Percentiles rank a stretch among this genome's conserved stretches.
These are phyloP conservation scores for Teratosphaeria epicoccoides DNA, from an alignment of 2,329 filamentous ascomycete species.

Conservation along the genomic window DNA sequence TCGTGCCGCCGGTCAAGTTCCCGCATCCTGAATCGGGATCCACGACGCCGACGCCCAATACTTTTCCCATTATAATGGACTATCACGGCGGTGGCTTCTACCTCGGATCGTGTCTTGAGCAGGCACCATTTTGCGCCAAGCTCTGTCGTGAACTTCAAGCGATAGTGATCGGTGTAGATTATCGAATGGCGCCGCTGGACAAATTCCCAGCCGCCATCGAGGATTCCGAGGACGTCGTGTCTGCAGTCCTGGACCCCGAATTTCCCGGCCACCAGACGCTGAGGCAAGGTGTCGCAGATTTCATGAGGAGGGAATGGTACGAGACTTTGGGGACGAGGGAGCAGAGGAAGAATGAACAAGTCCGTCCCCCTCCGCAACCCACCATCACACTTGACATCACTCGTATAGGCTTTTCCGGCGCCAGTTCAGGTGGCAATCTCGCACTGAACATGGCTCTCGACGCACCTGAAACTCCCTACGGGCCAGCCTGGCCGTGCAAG, in stretches of 20 bases:
- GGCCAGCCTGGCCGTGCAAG: conserved; percentile 28
- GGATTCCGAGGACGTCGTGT: conserved; percentile 38
- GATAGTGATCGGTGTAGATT: conserved; percentile 38
- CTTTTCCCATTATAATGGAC: conserved; percentile 31
- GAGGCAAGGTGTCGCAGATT: conserved; percentile 22
- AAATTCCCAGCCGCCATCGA: conserved; percentile 39
- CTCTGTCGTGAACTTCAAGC: conserved; percentile 33
- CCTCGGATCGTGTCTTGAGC: conserved; percentile 33
- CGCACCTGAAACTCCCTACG: conserved; percentile 18
- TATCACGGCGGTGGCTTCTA: conserved; percentile 37
- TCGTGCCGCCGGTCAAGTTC: conserved; percentile 29
- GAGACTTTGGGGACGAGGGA: conserved; percentile 8
- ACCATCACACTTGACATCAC: conserved; percentile 27
- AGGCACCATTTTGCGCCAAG: conserved; percentile 38
- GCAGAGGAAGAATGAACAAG: conserved; percentile 6
- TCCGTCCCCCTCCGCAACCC: conserved; percentile 6
- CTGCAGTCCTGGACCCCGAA: conserved; percentile 30
- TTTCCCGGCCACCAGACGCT: conserved; percentile 26
- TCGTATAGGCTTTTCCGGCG: conserved; percentile 34
- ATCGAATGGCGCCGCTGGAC: conserved; percentile 38
- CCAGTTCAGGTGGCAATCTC: conserved; percentile 39
- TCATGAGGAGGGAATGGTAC: conserved; percentile 8
- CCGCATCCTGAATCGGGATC: conserved; percentile 8
- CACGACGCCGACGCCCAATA: conserved; percentile 9
- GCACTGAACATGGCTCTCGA: conserved; percentile 34